Base-by-base conservation (phyloP, 306 rosid genomes). In the Clitoria ternatea region DNA sequence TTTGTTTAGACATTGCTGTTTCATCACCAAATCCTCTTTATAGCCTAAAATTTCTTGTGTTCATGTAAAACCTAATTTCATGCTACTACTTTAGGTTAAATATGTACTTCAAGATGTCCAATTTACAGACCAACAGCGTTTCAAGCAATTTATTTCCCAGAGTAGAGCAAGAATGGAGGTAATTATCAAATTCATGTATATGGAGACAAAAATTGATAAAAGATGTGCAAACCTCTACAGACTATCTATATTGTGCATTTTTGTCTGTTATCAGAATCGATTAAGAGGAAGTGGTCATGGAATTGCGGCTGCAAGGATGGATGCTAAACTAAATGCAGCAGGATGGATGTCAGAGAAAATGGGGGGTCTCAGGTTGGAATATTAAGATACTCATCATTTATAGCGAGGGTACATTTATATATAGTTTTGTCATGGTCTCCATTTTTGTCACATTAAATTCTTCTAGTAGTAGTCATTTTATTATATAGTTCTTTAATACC, bases 151-250 rank as follows among this genome's bases (percentile, higher is more conserved):
- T 79, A 92, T 94, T 69, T 83, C 90, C 78, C 99, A 94, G 78
- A 94, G 99, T 89, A 91, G 85, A 83, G 87, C 99, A 9, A 82
- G 95, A 82, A 94, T 94, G 99, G 97, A 91, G 99, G 99, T 94
- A 86, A 54, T 56, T 70, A 61, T 59, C 57, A 35, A 29, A 39
- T 60, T 29, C 61, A 3, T 35, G 48, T 17, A 26, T 45, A 70
- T 30, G 32, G 63, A 20, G 66, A 45, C 17, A 61, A 66, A 66
- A 66, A 10, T n/a, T n/a, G 72, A 52, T 45, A 10, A 64, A 45
- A 18, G 37, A 23, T 78, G 23, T 22, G 61, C 12, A 61, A 57
- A 72, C 62, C 55, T 37, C 57, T n/a, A 50, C 11, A 10, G 47
- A 11, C 15, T 78, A 5, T 48, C 12, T 42, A 4, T 71, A 13